These are phyloP conservation scores for Globisporangium cylindrosporum DNA, from an alignment of 352 stramenopile genomes.

Conservation along the genomic window DNA sequence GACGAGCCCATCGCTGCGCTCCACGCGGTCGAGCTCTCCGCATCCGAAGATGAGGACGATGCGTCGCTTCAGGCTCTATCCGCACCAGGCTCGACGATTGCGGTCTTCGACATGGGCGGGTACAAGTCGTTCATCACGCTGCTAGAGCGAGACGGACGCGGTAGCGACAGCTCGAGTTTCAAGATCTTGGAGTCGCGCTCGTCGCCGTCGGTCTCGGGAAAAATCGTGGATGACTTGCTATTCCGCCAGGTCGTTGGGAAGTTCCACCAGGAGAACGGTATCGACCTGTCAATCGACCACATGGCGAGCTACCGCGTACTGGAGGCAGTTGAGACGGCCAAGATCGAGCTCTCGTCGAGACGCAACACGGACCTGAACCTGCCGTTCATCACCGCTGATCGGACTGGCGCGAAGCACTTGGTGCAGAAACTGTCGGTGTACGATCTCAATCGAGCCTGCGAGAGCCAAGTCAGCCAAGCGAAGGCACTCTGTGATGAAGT, in stretches of 20 bases:
- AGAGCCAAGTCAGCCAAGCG: conserved; percentile 31
- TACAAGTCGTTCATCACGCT: conserved; percentile 53
- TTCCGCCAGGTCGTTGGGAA: conserved; percentile 48
- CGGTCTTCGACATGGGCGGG: conserved; percentile 72
- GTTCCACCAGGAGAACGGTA: conserved; percentile 52
- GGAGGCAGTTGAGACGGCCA: conserved; percentile 65
- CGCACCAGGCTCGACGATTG: conserved; percentile 27
- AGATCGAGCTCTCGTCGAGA: conserved; percentile 62
- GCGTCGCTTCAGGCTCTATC: not conserved
- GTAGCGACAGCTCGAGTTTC: conserved; percentile 22
- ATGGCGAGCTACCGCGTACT: conserved; percentile 69
- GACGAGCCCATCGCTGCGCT: conserved; percentile 65
- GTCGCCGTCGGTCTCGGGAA: conserved; percentile 39
- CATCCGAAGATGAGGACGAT: conserved; percentile 24
- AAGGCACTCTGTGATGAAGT: conserved; percentile 32
- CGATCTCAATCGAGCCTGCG: conserved; percentile 45
- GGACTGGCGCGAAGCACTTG: conserved; percentile 65
- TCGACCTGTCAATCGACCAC: conserved; percentile 69
- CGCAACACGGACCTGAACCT: conserved; percentile 65
- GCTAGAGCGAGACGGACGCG: conserved; percentile 26
- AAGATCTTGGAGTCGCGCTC: conserved; percentile 35
- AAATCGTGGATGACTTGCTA: conserved; percentile 43
- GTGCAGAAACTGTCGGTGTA: conserved; percentile 60
- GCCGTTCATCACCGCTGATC: conserved; percentile 74
- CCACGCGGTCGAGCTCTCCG: conserved; percentile 43